These are phyloP conservation scores for Thermothielavioides terrestris DNA, from an alignment of 495 filamentous ascomycete genomes.

Conservation along the genomic window DNA sequence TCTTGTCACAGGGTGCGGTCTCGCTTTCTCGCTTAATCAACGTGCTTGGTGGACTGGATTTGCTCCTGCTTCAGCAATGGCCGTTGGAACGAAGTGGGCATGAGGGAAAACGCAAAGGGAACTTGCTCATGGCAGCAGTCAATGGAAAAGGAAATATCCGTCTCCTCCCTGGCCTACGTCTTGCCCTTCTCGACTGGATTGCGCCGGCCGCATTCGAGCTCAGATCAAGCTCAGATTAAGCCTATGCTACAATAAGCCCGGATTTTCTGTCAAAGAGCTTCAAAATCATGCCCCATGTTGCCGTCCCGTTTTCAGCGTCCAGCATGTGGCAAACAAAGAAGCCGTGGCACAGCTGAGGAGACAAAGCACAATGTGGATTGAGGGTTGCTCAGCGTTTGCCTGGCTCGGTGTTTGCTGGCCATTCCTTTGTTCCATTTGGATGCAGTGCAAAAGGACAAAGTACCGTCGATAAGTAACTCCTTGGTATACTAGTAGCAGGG, in stretches of 20 bases:
- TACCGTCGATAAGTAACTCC: no score
- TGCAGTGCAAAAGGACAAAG: not conserved
- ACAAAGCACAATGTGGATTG: not conserved
- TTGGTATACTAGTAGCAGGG: not conserved
- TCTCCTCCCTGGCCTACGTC: not conserved
- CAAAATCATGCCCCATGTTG: not conserved
- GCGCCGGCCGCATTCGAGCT: not conserved
- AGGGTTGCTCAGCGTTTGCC: not conserved
- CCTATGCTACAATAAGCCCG: not conserved
- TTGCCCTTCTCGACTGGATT: slow-evolving; percentile 2
- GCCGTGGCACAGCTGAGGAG: no score
- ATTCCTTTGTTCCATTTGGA: not conserved
- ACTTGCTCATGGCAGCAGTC: no score
- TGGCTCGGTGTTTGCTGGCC: not conserved
- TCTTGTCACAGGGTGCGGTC: no score
- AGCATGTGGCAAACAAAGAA: not conserved
- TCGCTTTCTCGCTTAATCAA: no score
- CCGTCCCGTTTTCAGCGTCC: not conserved
- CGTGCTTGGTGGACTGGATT: no score
- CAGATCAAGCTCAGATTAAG: no score
- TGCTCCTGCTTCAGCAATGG: no score
- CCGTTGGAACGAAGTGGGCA: no score
- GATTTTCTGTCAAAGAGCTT: not conserved
- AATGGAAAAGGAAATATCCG: not conserved
- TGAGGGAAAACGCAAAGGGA: no score